A percentile compares a stretch with the other conserved stretches of the same genome.
These are phyloP conservation scores for Aspergillus carlsbadensis DNA, from an alignment of 495 filamentous ascomycete genomes.

Conservation along the genomic window DNA sequence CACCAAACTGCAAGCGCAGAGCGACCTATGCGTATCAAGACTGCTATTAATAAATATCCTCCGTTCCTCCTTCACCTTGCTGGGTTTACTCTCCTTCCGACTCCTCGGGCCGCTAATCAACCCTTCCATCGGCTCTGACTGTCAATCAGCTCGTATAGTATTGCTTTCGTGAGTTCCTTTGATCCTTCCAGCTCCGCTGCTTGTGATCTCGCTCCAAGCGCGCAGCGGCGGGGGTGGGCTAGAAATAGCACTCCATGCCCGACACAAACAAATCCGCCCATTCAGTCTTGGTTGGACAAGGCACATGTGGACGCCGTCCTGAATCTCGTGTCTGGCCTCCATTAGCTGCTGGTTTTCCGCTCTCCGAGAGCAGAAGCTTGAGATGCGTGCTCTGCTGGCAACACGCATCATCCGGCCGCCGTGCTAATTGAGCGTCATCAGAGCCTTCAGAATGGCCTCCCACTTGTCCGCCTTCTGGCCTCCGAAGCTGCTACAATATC, in stretches of 20 bases:
- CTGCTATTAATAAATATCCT: constrained; percentile 21
- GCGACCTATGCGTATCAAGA: constrained; percentile 3
- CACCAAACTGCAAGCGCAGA: neutral
- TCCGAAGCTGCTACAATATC: constrained; percentile 3
- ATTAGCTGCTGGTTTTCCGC: constrained; percentile 1
- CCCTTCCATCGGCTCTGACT: neutral
- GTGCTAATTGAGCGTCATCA: constrained; percentile 20
- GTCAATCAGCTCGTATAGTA: neutral
- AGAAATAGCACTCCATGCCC: constrained; percentile 14
- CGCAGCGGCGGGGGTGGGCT: constrained; percentile 22
- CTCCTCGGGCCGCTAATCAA: constrained; percentile 8
- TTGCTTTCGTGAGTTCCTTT: constrained; percentile 14
- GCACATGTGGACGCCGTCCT: neutral
- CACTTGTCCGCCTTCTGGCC: neutral
- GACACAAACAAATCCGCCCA: constrained; percentile 9
- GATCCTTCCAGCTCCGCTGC: constrained; percentile 7
- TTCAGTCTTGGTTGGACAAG: constrained; percentile 10
- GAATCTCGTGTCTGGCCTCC: constrained; percentile 2
- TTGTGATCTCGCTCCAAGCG: constrained; percentile 13
- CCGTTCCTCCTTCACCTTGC: constrained; percentile 5
- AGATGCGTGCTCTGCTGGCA: neutral
- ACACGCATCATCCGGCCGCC: constrained; percentile 15
- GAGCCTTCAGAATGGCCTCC: constrained; percentile 6
- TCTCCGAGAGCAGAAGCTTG: neutral
- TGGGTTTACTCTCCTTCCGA: neutral